Evolutionary conservation across 495 filamentous ascomycete species (phyloP).

Genomic region (Beverwykella pulmonaria): DNA sequence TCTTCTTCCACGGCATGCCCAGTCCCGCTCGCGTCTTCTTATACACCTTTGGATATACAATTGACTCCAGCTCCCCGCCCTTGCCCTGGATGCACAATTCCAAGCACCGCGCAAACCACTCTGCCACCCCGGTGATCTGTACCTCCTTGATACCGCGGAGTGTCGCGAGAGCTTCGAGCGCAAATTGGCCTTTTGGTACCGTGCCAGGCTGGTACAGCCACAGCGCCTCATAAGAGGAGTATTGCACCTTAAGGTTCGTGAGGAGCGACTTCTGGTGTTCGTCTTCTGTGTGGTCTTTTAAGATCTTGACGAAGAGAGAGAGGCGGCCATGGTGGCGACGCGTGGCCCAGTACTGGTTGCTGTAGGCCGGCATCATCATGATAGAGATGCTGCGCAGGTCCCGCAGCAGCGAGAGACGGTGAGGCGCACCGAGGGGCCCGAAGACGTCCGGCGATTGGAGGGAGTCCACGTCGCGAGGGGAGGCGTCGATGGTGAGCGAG

Average conservation of each 20-base stretch:
- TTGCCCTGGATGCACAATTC: constrained; percentile 19
- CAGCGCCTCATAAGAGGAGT: too few species aligned
- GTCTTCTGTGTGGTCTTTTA: constrained; percentile 25
- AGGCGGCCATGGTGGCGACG: constrained; percentile 20
- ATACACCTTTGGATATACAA: constrained; percentile 12
- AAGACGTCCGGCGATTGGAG: constrained; percentile 21
- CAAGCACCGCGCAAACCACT: constrained; percentile 17
- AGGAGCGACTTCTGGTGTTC: constrained; percentile 11
- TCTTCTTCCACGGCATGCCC: constrained; percentile 1
- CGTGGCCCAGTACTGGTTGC: neutral
- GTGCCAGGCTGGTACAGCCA: neutral
- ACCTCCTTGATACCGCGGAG: constrained; percentile 20
- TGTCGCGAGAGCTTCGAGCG: constrained; percentile 3
- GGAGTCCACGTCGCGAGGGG: neutral
- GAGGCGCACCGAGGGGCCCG: constrained; percentile 1
- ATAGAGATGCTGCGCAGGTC: constrained; percentile 16
- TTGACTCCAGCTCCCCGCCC: constrained; percentile 11
- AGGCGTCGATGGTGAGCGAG: constrained; percentile 8
- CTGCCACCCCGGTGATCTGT: constrained; percentile 4
- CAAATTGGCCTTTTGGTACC: constrained; percentile 2
- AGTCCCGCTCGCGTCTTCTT: neutral
- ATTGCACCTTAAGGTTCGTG: neutral
- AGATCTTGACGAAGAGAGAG: constrained; percentile 16
- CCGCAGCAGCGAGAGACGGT: constrained; percentile 15
- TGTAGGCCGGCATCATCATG: neutral